Evolutionary conservation across 805 yeast genomes (phyloP).

Genomic region (Alloascoidea africana): DNA sequence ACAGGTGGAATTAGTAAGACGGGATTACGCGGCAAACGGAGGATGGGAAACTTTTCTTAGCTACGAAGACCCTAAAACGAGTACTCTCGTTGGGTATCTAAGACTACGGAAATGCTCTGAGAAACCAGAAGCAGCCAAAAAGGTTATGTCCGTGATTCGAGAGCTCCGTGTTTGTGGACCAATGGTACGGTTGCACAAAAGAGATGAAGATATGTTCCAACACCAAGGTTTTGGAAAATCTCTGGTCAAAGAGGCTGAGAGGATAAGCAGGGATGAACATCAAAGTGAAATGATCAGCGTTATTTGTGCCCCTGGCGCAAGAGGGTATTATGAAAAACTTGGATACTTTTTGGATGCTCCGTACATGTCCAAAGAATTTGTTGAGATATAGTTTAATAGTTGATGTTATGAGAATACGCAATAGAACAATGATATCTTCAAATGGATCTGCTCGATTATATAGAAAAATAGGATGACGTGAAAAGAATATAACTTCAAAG

Average conservation of each 20-base stretch:
- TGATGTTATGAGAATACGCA: too few relatives aligned
- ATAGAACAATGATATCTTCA: too few relatives aligned
- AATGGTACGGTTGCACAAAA: conserved; percentile 88
- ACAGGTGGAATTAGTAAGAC: conserved; percentile 92
- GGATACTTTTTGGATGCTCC: conserved; percentile 95
- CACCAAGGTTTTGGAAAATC: conserved; percentile 98
- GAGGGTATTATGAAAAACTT: conserved; percentile 84
- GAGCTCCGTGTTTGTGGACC: conserved; percentile 96
- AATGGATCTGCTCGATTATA: too few relatives aligned
- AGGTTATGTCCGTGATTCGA: conserved; percentile 88
- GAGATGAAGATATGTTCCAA: conserved; percentile 96
- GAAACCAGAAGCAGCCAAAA: conserved; percentile 70
- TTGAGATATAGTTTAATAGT: too few relatives aligned
- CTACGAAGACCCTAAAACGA: conserved; percentile 95
- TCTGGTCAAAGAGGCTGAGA: conserved; percentile 95
- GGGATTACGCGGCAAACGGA: conserved; percentile 95
- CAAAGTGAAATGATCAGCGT: conserved; percentile 85
- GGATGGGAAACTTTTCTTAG: conserved; percentile 97
- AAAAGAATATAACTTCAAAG: too few relatives aligned
- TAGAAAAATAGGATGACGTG: too few relatives aligned
- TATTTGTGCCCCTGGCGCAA: conserved; percentile 93
- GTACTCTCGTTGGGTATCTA: conserved; percentile 81
- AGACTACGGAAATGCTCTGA: conserved; percentile 81
- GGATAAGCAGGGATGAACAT: conserved; percentile 91
- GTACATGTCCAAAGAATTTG: conserved; percentile 97